Conservation (phyloP, 176 grass and related monocot species). For the Musa troglodytarum region DNA sequence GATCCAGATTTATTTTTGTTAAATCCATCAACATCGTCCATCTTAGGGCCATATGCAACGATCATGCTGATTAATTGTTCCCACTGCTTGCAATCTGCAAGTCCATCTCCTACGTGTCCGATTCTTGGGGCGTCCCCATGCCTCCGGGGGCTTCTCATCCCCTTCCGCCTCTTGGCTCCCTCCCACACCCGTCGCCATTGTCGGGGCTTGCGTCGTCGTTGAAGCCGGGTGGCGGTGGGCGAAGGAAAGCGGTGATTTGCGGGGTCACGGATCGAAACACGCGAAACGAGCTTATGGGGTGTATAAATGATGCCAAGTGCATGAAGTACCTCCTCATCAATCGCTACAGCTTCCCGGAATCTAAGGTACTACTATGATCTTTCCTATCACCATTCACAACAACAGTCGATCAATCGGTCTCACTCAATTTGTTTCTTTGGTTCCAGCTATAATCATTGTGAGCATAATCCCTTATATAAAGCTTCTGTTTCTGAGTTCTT, state of each 20-base stretch:
- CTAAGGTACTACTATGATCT: constrained; percentile 3
- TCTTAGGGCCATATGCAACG: no score
- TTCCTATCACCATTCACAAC: no score
- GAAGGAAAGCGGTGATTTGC: constrained; percentile 81
- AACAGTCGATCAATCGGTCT: no score
- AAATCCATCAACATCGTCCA: no score
- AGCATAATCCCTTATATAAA: no score
- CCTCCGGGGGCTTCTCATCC: background rate
- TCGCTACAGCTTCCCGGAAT: constrained; percentile 32
- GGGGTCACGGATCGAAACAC: constrained; percentile 75
- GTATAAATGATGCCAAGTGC: constrained; percentile 93
- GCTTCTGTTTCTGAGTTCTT: no score
- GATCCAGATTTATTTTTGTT: no score
- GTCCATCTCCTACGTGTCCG: constrained; percentile 52
- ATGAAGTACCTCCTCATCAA: constrained; percentile 78
- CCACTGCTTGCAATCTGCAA: constrained; percentile 86
- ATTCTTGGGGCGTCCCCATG: constrained; percentile 14
- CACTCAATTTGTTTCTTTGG: no score
- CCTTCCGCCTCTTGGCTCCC: background rate
- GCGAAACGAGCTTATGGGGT: constrained; percentile 76
- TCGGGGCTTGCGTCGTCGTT: background rate
- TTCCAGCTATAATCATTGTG: no score
- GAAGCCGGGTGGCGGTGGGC: constrained; percentile 21
- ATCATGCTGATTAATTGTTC: constrained; percentile 63
- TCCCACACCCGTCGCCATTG: constrained; percentile 6